Conservation (phyloP, 176 grass and related monocot species). For the Cenchrus fungigraminus region DNA sequence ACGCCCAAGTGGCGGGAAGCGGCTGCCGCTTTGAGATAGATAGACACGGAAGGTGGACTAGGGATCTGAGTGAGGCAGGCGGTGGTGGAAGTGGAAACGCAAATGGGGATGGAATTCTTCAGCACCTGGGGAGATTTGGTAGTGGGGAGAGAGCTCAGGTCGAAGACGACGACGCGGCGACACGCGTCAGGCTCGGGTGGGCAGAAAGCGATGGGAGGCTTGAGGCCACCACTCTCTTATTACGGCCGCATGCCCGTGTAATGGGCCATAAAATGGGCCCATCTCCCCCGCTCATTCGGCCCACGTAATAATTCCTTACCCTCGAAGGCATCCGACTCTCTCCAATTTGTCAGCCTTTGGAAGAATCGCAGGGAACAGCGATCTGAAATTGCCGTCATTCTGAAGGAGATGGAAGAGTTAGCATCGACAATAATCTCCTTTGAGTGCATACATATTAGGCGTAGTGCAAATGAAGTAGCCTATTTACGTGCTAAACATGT, state of each 20-base stretch:
- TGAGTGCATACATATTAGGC: too few relatives aligned
- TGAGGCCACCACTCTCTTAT: neutral
- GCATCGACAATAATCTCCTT: too few relatives aligned
- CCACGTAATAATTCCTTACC: neutral
- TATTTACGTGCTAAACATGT: too few relatives aligned
- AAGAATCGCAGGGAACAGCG: too few relatives aligned
- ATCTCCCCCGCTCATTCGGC: neutral
- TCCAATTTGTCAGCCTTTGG: too few relatives aligned
- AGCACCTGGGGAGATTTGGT: slow-evolving; percentile 1
- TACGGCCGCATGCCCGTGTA: neutral
- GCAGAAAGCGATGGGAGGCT: neutral
- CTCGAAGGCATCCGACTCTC: slow-evolving; percentile 13
- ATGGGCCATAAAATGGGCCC: neutral
- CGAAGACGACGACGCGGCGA: neutral
- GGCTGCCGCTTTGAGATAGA: neutral
- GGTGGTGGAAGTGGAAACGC: slow-evolving; percentile 27
- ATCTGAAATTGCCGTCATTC: too few relatives aligned
- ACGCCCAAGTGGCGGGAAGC: neutral
- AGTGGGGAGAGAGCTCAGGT: too few relatives aligned
- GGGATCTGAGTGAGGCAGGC: slow-evolving; percentile 38
- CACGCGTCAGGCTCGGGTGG: neutral
- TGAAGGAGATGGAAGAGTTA: too few relatives aligned
- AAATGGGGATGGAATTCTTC: neutral
- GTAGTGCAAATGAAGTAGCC: too few relatives aligned
- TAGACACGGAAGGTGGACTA: neutral